These are phyloP conservation scores for Aspergillus tanneri DNA, from an alignment of 2,329 filamentous ascomycete genomes.

Conservation along the genomic window DNA sequence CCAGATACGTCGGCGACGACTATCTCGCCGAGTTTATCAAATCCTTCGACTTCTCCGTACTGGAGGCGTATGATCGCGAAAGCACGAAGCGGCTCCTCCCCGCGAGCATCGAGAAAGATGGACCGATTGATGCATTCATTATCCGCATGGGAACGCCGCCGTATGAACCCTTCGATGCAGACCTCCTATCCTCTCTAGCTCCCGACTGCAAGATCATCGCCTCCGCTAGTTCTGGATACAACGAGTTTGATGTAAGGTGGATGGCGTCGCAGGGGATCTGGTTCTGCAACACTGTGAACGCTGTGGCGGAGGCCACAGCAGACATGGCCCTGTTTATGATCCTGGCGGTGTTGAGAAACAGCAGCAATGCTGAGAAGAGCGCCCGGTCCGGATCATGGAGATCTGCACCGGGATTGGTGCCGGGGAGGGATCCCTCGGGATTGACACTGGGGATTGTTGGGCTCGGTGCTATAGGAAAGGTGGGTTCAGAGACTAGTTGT, in stretches of 20 bases:
- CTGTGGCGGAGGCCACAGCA: conserved; percentile 54
- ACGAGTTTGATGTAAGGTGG: conserved; percentile 50
- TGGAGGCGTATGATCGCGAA: too few species aligned
- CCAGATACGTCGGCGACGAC: conserved; percentile 40
- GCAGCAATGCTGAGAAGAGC: conserved; percentile 41
- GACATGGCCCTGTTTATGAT: conserved; percentile 53
- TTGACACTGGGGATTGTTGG: conserved; percentile 51
- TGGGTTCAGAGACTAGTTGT: conserved; percentile 11
- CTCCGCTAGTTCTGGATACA: conserved; percentile 51
- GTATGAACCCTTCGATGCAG: conserved; percentile 53
- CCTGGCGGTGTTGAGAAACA: conserved; percentile 50
- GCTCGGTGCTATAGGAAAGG: conserved; percentile 51
- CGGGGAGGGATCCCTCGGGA: conserved; percentile 45
- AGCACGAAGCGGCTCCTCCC: conserved; percentile 22
- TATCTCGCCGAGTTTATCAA: conserved; percentile 43
- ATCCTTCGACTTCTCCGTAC: conserved; percentile 42
- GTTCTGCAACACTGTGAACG: conserved; percentile 57
- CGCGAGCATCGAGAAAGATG: conserved; percentile 35
- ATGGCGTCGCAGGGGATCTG: conserved; percentile 46
- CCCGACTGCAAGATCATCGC: conserved; percentile 49
- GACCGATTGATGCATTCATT: conserved; percentile 51
- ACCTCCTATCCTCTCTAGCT: conserved; percentile 41
- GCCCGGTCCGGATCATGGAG: conserved; percentile 43
- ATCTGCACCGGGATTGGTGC: conserved; percentile 25
- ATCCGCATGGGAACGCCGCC: conserved; percentile 52